Conservation (phyloP, 78 protist genomes). For the Pirum gemmata region DNA sequence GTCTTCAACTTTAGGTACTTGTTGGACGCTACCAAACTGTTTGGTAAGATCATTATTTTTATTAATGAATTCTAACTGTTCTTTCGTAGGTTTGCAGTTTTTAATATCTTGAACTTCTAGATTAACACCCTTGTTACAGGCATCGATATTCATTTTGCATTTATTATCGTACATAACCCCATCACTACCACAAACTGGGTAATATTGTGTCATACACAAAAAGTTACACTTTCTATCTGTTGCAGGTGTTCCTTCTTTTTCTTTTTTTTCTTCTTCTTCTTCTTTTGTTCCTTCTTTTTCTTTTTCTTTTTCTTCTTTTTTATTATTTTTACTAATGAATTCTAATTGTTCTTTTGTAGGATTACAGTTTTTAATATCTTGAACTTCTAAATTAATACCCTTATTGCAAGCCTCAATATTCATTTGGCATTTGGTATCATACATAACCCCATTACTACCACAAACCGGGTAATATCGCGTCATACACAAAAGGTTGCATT, state of each 20-base stretch:
- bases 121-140: too few relatives aligned
- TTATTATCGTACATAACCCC: conserved; percentile 21
- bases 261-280: background rate
- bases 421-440: conserved; percentile 21
- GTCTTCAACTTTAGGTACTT: too few relatives aligned
- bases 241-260: background rate
- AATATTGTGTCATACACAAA: background rate
- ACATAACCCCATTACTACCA: conserved; percentile 21
- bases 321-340: background rate
- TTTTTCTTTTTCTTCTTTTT: background rate
- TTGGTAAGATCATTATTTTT: too few relatives aligned
- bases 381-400: background rate
- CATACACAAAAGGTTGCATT: background rate
- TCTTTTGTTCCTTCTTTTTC: background rate
- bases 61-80: too few relatives aligned
- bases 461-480: conserved; percentile 11
- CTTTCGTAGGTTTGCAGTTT: too few relatives aligned
- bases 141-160: conserved; percentile 28
- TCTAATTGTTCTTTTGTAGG: background rate
- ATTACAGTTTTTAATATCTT: background rate
- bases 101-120: too few relatives aligned
- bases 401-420: background rate
- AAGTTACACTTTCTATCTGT: too few relatives aligned
- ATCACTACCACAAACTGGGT: conserved; percentile 44
- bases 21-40: too few relatives aligned